Conservation (phyloP, 78 protist genomes). For the Andalucia godoyi region DNA sequence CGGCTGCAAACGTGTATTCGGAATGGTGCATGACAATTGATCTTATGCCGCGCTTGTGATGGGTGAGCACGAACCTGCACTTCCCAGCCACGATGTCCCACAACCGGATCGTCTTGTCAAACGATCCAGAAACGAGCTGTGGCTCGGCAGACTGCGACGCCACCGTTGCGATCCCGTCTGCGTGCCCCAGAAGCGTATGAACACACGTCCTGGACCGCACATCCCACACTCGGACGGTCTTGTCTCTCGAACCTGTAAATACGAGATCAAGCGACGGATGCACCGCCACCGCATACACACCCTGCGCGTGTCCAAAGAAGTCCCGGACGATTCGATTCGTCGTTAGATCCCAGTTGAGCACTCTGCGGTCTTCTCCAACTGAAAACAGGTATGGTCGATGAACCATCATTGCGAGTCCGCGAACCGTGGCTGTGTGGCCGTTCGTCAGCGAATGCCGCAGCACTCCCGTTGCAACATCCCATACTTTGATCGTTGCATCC, state of each 20-base stretch:
- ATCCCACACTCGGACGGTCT: conserved; percentile 85
- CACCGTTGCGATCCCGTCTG: conserved; percentile 46
- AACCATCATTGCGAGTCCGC: conserved; percentile 51
- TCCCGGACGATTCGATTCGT: conserved; percentile 58
- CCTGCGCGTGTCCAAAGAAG: conserved; percentile 90
- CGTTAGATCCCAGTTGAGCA: conserved; percentile 95
- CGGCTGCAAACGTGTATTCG: conserved; percentile 86
- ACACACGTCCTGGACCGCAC: conserved; percentile 69
- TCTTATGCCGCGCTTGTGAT: conserved; percentile 94
- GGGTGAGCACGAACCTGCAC: conserved; percentile 58
- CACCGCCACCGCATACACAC: conserved; percentile 70
- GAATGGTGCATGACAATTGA: conserved; percentile 58
- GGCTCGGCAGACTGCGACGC: conserved; percentile 46
- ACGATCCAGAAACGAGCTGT: conserved; percentile 42
- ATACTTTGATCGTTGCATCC: conserved; percentile 90
- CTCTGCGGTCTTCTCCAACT: conserved; percentile 89
- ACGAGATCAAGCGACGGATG: conserved; percentile 94
- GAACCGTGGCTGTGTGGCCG: conserved; percentile 51
- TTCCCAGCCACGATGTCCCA: conserved; percentile 89
- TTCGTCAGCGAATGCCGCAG: conserved; percentile 89
- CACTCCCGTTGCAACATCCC: conserved; percentile 89
- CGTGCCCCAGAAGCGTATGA: conserved; percentile 69
- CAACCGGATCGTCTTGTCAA: conserved; percentile 78
- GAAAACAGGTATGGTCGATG: conserved; percentile 93
- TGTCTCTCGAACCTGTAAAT: conserved; percentile 93